A percentile compares a stretch with the other conserved stretches of the same genome.
phyloP scores from a whole-genome alignment of 139 green algal genomes.

The Volvox africanus region DNA sequence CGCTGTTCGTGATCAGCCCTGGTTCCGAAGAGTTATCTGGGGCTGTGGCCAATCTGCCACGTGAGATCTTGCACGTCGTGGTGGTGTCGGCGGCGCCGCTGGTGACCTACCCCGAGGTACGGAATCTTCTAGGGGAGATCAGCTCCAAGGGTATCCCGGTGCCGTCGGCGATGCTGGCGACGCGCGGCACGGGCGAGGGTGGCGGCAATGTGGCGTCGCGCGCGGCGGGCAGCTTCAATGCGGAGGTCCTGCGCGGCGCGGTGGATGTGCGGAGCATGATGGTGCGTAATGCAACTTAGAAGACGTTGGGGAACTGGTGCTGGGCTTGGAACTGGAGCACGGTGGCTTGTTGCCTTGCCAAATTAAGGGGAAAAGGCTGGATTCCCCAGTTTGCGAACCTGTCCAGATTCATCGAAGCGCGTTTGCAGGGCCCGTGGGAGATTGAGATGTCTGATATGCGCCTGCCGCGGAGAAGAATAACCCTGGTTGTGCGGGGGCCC shows the following conservation, averaged over 20 bases:
- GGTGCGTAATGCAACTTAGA: neutral
- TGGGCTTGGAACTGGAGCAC: too few relatives aligned
- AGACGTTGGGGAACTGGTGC: too few relatives aligned
- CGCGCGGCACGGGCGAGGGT: neutral
- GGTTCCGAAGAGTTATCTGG: slow-evolving; percentile 1
- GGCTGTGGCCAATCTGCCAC: slow-evolving; percentile 30
- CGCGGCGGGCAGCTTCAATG: slow-evolving; percentile 8
- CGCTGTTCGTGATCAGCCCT: slow-evolving; percentile 10
- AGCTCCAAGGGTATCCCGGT: slow-evolving; percentile 16
- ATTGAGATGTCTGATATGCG: too few relatives aligned
- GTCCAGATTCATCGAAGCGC: too few relatives aligned
- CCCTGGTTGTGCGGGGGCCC: too few relatives aligned
- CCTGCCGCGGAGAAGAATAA: too few relatives aligned
- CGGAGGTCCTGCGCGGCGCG: slow-evolving; percentile 15
- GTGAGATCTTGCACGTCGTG: slow-evolving; percentile 45
- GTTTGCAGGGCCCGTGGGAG: too few relatives aligned
- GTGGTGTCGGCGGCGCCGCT: slow-evolving; percentile 11
- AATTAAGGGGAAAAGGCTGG: too few relatives aligned
- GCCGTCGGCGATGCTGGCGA: neutral
- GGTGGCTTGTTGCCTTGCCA: too few relatives aligned
- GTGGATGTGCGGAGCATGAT: slow-evolving; percentile 36
- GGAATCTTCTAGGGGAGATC: slow-evolving; percentile 36
- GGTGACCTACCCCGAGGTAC: slow-evolving; percentile 30
- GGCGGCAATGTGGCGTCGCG: neutral
- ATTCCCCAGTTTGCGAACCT: too few relatives aligned